Conservation (phyloP, 352 stramenopile genomes). For the Chrysophaeum taylorii region DNA sequence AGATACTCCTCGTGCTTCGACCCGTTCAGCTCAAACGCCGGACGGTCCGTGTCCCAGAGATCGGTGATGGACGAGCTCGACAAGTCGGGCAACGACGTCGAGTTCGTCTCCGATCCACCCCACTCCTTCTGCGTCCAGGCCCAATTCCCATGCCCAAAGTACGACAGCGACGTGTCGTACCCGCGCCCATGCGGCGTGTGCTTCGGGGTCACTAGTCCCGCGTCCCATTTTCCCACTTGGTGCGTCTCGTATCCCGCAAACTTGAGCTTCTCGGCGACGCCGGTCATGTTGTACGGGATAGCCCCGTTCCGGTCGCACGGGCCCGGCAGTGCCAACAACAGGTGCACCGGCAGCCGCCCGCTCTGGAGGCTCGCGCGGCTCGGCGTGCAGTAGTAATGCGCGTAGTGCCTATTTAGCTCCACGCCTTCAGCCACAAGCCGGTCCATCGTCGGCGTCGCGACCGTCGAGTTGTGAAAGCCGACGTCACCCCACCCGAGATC, state of each 20-base stretch:
- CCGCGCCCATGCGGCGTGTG: constrained; percentile 32
- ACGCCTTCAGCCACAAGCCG: constrained; percentile 4
- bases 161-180: constrained; percentile 31
- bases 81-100: not conserved
- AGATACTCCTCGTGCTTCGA: constrained; percentile 30
- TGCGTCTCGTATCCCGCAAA: constrained; percentile 26
- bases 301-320: not conserved
- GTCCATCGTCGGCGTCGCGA: constrained; percentile 19
- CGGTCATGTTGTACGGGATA: constrained; percentile 28
- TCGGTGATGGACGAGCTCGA: not conserved
- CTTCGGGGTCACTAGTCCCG: constrained; percentile 28
- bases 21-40: not conserved
- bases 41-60: not conserved
- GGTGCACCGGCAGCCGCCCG: constrained; percentile 29
- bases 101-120: not conserved
- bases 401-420: constrained; percentile 23
- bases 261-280: constrained; percentile 25
- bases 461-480: not conserved
- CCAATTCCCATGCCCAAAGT: not conserved
- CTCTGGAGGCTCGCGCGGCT: constrained; percentile 20
- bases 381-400: constrained; percentile 29
- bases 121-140: not conserved
- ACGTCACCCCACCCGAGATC: constrained; percentile 22
- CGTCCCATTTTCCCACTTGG: constrained; percentile 38
- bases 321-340: constrained; percentile 6